phyloP scores from a whole-genome alignment of 2,329 filamentous ascomycete species.

The Cercospora zeina region DNA sequence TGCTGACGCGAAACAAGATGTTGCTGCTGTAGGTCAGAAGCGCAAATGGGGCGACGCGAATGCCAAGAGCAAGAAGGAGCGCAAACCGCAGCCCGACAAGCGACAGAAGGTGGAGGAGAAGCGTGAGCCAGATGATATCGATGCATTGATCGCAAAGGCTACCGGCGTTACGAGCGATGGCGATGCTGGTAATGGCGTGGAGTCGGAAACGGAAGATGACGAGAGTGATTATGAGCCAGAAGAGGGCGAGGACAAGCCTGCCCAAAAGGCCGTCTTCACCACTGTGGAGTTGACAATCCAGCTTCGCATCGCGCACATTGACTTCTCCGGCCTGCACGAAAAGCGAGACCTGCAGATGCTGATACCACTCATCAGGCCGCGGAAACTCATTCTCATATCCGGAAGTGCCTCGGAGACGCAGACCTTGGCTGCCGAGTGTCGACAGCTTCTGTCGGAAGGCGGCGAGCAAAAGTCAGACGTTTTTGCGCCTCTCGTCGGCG shows the following conservation, averaged over 20 bases:
- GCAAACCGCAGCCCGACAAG: slow-evolving; percentile 46
- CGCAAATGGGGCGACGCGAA: slow-evolving; percentile 81
- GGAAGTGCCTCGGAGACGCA: slow-evolving; percentile 77
- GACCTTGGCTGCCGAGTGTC: slow-evolving; percentile 76
- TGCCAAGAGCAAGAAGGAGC: slow-evolving; percentile 60
- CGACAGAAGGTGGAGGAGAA: slow-evolving; percentile 28
- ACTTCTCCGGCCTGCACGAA: slow-evolving; percentile 90
- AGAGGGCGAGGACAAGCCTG: slow-evolving; percentile 58
- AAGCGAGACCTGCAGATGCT: slow-evolving; percentile 92
- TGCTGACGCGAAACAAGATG: slow-evolving; percentile 52
- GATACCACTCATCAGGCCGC: slow-evolving; percentile 87
- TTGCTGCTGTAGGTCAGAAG: slow-evolving; percentile 74
- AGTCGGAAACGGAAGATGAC: slow-evolving; percentile 40
- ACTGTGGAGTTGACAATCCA: slow-evolving; percentile 66
- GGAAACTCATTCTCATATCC: slow-evolving; percentile 89
- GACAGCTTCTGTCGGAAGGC: slow-evolving; percentile 57
- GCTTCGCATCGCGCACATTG: slow-evolving; percentile 79
- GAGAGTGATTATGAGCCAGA: slow-evolving; percentile 55
- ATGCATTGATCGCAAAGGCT: slow-evolving; percentile 38
- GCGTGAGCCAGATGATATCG: slow-evolving; percentile 40
- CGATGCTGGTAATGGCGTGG: slow-evolving; percentile 25
- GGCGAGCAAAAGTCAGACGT: slow-evolving; percentile 51
- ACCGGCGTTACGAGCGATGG: slow-evolving; percentile 29
- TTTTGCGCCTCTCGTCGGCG: slow-evolving; percentile 75
- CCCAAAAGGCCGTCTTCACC: slow-evolving; percentile 71